phyloP scores from a whole-genome alignment of 768 basidiomycete genomes.

The Macrolepiota dolichaula region DNA sequence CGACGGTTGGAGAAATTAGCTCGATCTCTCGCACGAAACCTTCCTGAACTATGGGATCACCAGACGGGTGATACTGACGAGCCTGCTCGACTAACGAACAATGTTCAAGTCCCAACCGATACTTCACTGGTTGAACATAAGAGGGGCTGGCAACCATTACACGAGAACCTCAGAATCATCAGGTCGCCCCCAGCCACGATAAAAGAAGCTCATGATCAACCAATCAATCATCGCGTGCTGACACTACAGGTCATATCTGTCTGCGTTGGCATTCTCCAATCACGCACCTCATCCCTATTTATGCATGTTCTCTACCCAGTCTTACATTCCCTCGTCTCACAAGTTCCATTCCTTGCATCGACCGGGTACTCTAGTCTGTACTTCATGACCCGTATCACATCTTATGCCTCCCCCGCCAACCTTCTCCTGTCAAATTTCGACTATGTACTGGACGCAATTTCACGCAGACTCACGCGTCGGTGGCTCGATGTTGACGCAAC shows the following conservation, averaged over 20 bases:
- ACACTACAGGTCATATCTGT: constrained; percentile 75
- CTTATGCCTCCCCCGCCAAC: constrained; percentile 87
- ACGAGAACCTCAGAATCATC: constrained; percentile 53
- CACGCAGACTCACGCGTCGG: constrained; percentile 73
- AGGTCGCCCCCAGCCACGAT: constrained; percentile 23
- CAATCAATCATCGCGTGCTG: constrained; percentile 64
- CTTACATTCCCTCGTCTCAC: constrained; percentile 81
- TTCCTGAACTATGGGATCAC: constrained; percentile 73
- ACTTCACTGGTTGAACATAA: constrained; percentile 47
- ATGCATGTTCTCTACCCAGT: constrained; percentile 82
- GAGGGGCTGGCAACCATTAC: constrained; percentile 62
- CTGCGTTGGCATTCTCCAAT: constrained; percentile 65
- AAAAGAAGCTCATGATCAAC: constrained; percentile 36
- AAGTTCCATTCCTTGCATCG: constrained; percentile 59
- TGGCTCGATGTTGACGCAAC: constrained; percentile 88
- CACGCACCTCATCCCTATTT: constrained; percentile 69
- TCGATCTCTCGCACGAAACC: constrained; percentile 55
- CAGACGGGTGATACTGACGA: constrained; percentile 25
- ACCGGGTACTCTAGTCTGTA: constrained; percentile 75
- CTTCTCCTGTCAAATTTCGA: constrained; percentile 93
- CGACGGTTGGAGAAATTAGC: constrained; percentile 62
- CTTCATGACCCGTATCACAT: constrained; percentile 68
- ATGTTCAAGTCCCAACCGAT: constrained; percentile 13
- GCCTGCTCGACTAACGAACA: constrained; percentile 13
- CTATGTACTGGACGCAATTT: constrained; percentile 90